These are phyloP conservation scores for Cercospora sojina DNA, from an alignment of 2,329 filamentous ascomycete genomes.

Conservation along the genomic window DNA sequence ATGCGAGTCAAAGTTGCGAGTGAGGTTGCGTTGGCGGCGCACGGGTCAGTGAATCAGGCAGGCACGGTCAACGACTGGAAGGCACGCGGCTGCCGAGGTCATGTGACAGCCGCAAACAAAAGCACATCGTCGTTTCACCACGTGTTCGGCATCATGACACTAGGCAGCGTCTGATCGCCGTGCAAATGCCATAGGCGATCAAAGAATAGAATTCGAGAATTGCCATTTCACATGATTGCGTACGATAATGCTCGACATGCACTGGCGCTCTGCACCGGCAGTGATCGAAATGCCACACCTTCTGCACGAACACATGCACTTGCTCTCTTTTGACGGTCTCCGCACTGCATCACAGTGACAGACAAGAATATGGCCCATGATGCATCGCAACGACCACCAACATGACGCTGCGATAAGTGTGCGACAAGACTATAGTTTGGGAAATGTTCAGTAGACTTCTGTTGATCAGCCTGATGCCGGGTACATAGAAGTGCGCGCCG, in stretches of 20 bases:
- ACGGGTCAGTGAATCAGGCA: constrained; percentile 5
- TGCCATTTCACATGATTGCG: background rate
- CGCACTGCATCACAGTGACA: background rate
- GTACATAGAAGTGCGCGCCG: background rate
- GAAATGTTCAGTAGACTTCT: background rate
- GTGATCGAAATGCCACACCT: background rate
- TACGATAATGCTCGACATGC: background rate
- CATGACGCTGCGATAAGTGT: background rate
- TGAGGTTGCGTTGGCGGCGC: constrained; percentile 9
- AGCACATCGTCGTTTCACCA: constrained; percentile 7
- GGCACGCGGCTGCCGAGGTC: background rate
- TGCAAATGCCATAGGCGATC: background rate
- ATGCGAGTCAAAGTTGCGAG: constrained; percentile 10
- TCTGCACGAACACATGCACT: background rate
- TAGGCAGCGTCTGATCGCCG: background rate
- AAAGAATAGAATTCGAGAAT: background rate
- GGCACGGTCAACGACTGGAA: constrained; percentile 6
- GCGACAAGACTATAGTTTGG: background rate
- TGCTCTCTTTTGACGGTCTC: background rate
- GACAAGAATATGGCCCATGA: background rate
- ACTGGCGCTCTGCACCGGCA: background rate
- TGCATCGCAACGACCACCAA: background rate
- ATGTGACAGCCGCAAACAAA: constrained; percentile 10
- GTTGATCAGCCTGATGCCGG: background rate
- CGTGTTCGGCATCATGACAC: background rate